Conservation (phyloP, 495 filamentous ascomycete species). For the Pyrenopolyporus hunteri region DNA sequence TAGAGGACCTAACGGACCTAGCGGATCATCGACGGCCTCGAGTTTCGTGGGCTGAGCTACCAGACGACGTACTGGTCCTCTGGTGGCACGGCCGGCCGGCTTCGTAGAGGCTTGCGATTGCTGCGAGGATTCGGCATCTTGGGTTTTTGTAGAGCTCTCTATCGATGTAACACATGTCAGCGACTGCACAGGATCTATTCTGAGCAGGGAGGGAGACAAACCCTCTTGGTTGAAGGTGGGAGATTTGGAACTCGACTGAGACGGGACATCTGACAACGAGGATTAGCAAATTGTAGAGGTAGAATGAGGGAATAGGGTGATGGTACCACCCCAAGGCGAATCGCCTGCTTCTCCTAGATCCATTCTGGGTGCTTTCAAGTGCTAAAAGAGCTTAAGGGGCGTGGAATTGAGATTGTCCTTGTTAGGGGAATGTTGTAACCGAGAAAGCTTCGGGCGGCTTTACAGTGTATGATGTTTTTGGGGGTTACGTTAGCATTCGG, state of each 20-base stretch:
- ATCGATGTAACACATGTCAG: slow-evolving; percentile 29
- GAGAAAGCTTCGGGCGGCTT: slow-evolving; percentile 1
- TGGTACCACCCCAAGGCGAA: slow-evolving; percentile 74
- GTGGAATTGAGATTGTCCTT: slow-evolving; percentile 18
- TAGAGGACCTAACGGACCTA: slow-evolving; percentile 90
- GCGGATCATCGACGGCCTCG: slow-evolving; percentile 81
- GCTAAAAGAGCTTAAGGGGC: not conserved
- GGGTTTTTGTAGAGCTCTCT: slow-evolving; percentile 18
- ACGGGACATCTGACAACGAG: slow-evolving; percentile 60
- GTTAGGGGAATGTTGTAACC: not conserved
- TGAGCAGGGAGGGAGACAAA: slow-evolving; percentile 9
- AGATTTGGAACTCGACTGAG: slow-evolving; percentile 53
- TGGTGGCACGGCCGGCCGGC: slow-evolving; percentile 39
- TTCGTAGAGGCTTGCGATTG: slow-evolving; percentile 44
- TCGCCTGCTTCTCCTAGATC: slow-evolving; percentile 68
- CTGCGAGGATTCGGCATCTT: slow-evolving; percentile 38
- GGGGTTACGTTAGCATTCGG: slow-evolving; percentile 23
- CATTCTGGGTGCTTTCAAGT: slow-evolving; percentile 46
- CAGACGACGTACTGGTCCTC: slow-evolving; percentile 63
- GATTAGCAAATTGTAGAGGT: slow-evolving; percentile 31
- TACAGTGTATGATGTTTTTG: slow-evolving; percentile 15
- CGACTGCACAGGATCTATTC: slow-evolving; percentile 41
- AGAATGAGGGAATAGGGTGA: slow-evolving; percentile 35
- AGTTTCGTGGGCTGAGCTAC: slow-evolving; percentile 82
- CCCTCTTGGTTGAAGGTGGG: slow-evolving; percentile 35